Evolutionary conservation across 2,329 filamentous ascomycete genomes (phyloP).

Genomic region (Curvularia spicifera): DNA sequence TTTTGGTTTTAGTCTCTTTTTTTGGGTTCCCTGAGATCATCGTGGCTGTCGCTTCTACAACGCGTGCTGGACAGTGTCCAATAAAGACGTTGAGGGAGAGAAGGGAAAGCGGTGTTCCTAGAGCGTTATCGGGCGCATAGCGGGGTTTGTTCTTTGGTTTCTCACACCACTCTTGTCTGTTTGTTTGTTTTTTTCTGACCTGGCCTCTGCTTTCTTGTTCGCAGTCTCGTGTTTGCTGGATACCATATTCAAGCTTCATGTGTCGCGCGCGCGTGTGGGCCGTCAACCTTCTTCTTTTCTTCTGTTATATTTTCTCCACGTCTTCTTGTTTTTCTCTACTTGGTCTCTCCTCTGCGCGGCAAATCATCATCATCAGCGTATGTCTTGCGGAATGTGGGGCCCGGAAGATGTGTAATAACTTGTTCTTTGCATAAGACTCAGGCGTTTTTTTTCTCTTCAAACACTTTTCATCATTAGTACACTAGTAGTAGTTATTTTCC

Average conservation of each 20-base stretch:
- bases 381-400: too few species aligned
- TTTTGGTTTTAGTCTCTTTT: not conserved
- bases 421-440: not conserved
- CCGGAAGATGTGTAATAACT: too few species aligned
- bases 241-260: slow-evolving; percentile 10
- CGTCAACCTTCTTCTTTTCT: too few species aligned
- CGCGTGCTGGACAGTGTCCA: not conserved
- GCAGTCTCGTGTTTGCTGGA: slow-evolving; percentile 9
- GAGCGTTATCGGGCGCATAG: slow-evolving; percentile 10
- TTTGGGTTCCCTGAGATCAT: not conserved
- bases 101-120: not conserved
- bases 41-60: not conserved
- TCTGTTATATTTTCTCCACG: too few species aligned
- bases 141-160: not conserved
- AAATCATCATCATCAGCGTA: too few species aligned
- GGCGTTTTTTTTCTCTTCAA: not conserved
- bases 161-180: not conserved
- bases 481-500: not conserved
- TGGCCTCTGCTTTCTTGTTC: not conserved
- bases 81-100: not conserved
- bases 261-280: not conserved
- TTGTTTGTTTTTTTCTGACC: not conserved
- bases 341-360: too few species aligned
- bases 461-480: not conserved
- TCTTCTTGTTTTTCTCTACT: too few species aligned